phyloP scores from a whole-genome alignment of 2,329 filamentous ascomycete genomes.

The Pestalotiopsis sp. region DNA sequence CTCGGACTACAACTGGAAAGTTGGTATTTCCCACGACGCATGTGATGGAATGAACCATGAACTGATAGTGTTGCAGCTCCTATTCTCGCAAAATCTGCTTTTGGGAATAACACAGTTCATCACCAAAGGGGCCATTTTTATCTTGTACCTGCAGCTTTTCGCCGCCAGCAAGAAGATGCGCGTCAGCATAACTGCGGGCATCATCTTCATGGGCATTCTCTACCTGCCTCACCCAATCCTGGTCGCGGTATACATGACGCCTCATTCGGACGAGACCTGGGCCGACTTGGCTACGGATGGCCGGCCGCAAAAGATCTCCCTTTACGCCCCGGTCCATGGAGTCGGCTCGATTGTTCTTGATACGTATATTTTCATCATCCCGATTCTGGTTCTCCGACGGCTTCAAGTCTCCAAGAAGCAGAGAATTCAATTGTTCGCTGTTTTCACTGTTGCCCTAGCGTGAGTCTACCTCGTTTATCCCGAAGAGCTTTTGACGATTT shows the following conservation, averaged over 20 bases:
- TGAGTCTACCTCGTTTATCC: background rate
- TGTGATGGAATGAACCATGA: background rate
- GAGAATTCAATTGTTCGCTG: background rate
- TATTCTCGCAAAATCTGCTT: background rate
- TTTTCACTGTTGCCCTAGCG: background rate
- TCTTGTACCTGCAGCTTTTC: background rate
- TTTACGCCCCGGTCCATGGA: background rate
- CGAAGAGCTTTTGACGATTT: too few relatives aligned
- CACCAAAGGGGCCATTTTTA: background rate
- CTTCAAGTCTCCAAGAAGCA: background rate
- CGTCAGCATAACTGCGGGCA: background rate
- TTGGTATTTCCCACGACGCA: background rate
- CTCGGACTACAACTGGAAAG: background rate
- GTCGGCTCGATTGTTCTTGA: background rate
- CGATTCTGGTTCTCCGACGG: background rate
- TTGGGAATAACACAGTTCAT: constrained; percentile 1
- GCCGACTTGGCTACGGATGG: background rate
- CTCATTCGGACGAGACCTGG: background rate
- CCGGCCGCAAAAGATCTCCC: background rate
- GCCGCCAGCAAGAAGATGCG: background rate
- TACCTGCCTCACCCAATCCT: background rate
- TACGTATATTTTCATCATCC: background rate
- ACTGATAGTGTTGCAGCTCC: background rate
- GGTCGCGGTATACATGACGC: background rate
- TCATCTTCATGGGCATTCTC: background rate